Evolutionary conservation across 192 early-diverging fungal genomes (phyloP), one percentile per base, ranked within the genome.

Genomic region (Entrophospora sp.): DNA sequence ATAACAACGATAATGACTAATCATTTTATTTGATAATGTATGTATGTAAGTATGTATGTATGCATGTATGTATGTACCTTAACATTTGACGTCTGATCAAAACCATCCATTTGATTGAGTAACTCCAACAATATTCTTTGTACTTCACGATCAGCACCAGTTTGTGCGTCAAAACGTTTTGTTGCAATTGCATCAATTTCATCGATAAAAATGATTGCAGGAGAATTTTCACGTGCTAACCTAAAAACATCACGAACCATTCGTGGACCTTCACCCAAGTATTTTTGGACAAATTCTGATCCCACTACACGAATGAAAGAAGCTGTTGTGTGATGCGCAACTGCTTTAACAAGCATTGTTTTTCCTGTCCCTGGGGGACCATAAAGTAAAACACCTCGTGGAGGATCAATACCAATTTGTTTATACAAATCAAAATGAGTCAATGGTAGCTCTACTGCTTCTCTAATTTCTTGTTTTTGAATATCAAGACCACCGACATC

Each of bases 301-400:
- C 97, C 95, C 31, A 92, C 92, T 27, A 97, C 92, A 55, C 97
- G 89, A 69, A 99, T 91, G 69, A 99, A 99, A 51, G 93, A 83
- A 0, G 95, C 95, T 0, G 92, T 91, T 8, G 94, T 97, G 67
- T 99, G 95, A 75, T 99, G 91, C 22, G 97, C 97, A 10, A 99
- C 97, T 3, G 95, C 97, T 77, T 99, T 99, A 24, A 96, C 97
- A 59, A 99, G 73, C 90, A 97, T 92, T 2, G 97, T 99, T 75
- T 99, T 99, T 18, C 94, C 90, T n/a, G 92, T 94, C 45, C 96
- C 96, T 3, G 96, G 96, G 32, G 93, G 94, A n/a, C 97, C 97
- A 68, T 97, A 99, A 7, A 99, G 81, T 66, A 99, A 78, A n/a
- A 97, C 95, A 70, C 97, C 97, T 35, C 94, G 89, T 40, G 97